Evolutionary conservation across 2,329 filamentous ascomycete genomes (phyloP), one percentile per base, ranked within the genome.

Genomic region (Sporothrix schenckii): DNA sequence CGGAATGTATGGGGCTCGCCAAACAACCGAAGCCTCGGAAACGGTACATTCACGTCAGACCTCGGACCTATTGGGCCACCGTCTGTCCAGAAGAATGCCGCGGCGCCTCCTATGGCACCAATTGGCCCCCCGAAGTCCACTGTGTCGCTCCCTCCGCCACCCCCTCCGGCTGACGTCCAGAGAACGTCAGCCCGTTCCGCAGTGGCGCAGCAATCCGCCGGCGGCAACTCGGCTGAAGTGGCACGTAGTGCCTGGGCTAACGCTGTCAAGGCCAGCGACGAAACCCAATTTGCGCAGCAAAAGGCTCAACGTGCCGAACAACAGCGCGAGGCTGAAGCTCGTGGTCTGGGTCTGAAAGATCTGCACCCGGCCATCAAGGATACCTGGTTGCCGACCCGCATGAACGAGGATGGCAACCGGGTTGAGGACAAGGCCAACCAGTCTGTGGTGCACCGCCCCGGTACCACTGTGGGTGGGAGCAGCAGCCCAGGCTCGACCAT

Each of bases 1-100:
- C 83, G 85, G 63, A 92, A 90, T 76, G 89, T 93, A 21, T 94
- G 91, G 91, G 91, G 89, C 21, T 88, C 90, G 56, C 89, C 89
- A n/a, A 87, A 88, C 69, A 89, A 92, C 74, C 86, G 89, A 69
- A 89, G 87, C 13, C 87, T 94, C 24, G 91, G 91, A 3, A 94
- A 94, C 77, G 91, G 91, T 56, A 92, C 91, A 0, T 94, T 94
- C 76, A 88, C 86, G 70, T 84, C 87, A 14, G 87, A 88, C 74
- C 83, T 90, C 67, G 84, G 83, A 39, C 82, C 83, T 6, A 83
- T 83, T 61, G 81, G 76, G 0, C 81, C 81, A 1, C 79, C 79
- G 0, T 76, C 70, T 3, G 70, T 69, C 3, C 71, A 70, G 68
- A 75, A 75, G 66, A 65, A 10, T 9, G 34, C 72, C 39, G 63